Evolutionary conservation across 108 stramenopile genomes (phyloP), one percentile per base, ranked within the genome.

Genomic region (Mediolabrus comicus): DNA sequence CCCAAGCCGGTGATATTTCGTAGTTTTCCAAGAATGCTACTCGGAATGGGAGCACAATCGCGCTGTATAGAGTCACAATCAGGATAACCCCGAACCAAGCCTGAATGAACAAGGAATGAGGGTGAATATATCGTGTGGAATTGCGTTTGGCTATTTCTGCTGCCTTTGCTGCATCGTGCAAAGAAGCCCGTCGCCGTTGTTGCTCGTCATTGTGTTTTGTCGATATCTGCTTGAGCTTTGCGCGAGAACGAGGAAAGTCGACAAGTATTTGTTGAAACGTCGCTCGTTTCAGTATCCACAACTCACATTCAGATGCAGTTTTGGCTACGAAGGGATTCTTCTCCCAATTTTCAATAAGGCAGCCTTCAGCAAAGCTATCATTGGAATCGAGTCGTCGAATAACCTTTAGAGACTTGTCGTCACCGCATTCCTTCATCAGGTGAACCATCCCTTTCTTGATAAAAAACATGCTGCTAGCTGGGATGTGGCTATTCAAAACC

Each of bases 371-470:
- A 70, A 84, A 81, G 53, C 34, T 46, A 10, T 65, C 80, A 65
- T 81, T 71, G 26, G 71, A 49, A 30, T 68, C 53, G 16, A 84
- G 67, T 38, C 66, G 52, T 25, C 62, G 62, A 9, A 69, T 62
- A 9, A 69, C 32, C 31, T 69, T 63, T 9, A 72, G 26, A 11
- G 14, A 62, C 25, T 59, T 29, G 36, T 59, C 65, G 2, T 22
- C n/a, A 3, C 53, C 54, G 19, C 46, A 32, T 65, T 46, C 46
- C 25, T 27, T 55, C 34, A 83, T n/a, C 34, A 83, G 43, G 59
- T 83, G 69, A 16, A 83, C 82, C 49, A 46, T 65, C 8, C 82
- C 82, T 56, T 69, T 74, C 68, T 83, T 81, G 34, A 84, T 72
- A 41, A 84, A 84, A 71, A 69, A 84, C 76, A 80, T 78, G 17